Evolutionary conservation across 768 basidiomycete genomes (phyloP).

Genomic region (Xanthoconium stramineum): DNA sequence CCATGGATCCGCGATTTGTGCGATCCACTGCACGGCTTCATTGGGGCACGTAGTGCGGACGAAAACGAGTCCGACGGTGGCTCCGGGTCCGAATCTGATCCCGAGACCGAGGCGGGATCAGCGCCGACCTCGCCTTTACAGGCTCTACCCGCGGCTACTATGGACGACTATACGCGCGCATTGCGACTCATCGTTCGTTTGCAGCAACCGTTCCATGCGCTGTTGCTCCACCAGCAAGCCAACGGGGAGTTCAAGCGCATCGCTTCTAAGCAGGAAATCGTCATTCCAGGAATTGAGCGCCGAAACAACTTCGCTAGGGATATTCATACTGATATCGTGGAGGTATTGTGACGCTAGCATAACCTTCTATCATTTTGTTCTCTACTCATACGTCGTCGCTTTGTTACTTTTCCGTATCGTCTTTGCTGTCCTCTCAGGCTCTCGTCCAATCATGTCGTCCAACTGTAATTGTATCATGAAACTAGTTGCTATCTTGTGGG

Average conservation of each 20-base stretch:
- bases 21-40: neutral
- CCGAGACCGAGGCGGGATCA: too few relatives aligned
- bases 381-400: too few relatives aligned
- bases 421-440: too few relatives aligned
- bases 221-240: neutral
- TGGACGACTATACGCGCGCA: neutral
- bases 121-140: too few relatives aligned
- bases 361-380: too few relatives aligned
- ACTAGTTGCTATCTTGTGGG: too few relatives aligned
- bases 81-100: neutral
- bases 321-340: neutral
- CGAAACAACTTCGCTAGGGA: neutral
- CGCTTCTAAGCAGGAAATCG: neutral
- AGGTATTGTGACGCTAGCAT: neutral
- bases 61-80: neutral
- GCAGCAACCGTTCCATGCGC: neutral
- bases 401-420: too few relatives aligned
- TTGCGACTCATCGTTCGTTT: neutral
- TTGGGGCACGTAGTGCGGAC: neutral
- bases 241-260: neutral
- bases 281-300: neutral
- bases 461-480: too few relatives aligned
- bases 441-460: too few relatives aligned
- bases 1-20: slow-evolving; percentile 8
- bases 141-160: neutral